Base-by-base conservation (phyloP, 2,329 filamentous ascomycete species). In the Trichoderma brevicompactum region DNA sequence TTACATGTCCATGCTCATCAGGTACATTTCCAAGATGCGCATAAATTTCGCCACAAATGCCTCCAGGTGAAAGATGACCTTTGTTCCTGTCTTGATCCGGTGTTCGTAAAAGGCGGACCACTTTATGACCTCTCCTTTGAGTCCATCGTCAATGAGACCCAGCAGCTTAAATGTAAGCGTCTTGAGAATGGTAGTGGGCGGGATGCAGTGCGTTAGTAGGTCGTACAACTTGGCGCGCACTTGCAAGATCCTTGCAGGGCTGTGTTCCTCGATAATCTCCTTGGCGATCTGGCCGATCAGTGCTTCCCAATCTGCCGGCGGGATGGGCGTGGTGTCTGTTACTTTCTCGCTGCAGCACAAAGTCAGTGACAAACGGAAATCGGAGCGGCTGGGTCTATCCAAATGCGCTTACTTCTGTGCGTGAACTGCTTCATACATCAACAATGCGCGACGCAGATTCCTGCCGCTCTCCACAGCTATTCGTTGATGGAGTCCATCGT, bases 1-100 rank as follows among this genome's bases (percentile, higher is more conserved):
- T 80, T 75, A 87, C 79, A 87, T 81, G 63, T 93, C 91, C 89
- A 95, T 94, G 69, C 89, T 92, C 91, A 96, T 94, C 65, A 89
- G 78, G 74, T 88, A 96, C 88, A 93, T 94, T 81, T 99, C 95
- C 69, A 94, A 86, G 70, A 98, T 87, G 71, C 94, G 87, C 94
- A 99, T 98, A 76, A 98, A 97, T 81, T 97, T 98, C 65, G 94
- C 94, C 66, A 99, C 95, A 78, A 99, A 99, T 3, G 95, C 95
- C 79, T 99, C 96, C 4, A 99, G 82, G 74, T 99, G 96, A 79
- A 99, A 99, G 68, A 99, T 98, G 66, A 96, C 91, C 83, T 99
- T 99, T 66, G 86, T 93, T 59, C 95, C 95, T 71, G 90, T 90
- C 76, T 92, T 92, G 79, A 98, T 92, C 67, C 95, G 87, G 77